phyloP scores from a whole-genome alignment of 148 eudicot species.

The Tetragonia tetragonoides region DNA sequence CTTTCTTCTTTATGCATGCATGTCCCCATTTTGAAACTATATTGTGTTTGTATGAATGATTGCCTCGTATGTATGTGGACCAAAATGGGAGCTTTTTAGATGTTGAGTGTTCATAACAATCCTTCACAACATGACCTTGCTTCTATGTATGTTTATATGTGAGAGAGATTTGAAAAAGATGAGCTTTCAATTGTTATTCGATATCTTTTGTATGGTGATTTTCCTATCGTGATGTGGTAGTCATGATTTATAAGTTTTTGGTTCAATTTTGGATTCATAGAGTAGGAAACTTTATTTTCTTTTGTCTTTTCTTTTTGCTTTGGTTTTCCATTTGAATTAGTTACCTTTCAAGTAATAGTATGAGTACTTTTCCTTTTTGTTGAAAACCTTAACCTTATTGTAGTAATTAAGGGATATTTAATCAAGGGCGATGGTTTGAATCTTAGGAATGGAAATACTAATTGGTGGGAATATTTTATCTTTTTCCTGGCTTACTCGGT shows the following conservation, averaged over 20 bases:
- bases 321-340: too few relatives aligned
- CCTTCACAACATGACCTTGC: background rate
- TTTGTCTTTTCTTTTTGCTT: background rate
- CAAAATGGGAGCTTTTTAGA: conserved; percentile 25
- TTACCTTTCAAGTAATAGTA: too few relatives aligned
- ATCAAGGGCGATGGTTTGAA: too few relatives aligned
- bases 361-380: too few relatives aligned
- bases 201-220: conserved; percentile 25
- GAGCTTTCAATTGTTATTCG: conserved; percentile 31
- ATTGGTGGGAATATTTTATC: too few relatives aligned
- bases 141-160: background rate
- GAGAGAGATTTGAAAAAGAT: background rate
- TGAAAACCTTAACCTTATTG: too few relatives aligned
- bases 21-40: conserved; percentile 4
- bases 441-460: too few relatives aligned
- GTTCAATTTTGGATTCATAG: conserved; percentile 9
- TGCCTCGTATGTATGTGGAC: conserved; percentile 23
- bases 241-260: conserved; percentile 16
- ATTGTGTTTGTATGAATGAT: background rate
- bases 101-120: conserved; percentile 22
- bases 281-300: background rate
- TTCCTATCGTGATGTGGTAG: conserved; percentile 21
- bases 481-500: too few relatives aligned
- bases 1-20: conserved; percentile 10
- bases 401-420: too few relatives aligned